phyloP scores from a whole-genome alignment of 768 basidiomycete genomes.

The Suillus plorans region DNA sequence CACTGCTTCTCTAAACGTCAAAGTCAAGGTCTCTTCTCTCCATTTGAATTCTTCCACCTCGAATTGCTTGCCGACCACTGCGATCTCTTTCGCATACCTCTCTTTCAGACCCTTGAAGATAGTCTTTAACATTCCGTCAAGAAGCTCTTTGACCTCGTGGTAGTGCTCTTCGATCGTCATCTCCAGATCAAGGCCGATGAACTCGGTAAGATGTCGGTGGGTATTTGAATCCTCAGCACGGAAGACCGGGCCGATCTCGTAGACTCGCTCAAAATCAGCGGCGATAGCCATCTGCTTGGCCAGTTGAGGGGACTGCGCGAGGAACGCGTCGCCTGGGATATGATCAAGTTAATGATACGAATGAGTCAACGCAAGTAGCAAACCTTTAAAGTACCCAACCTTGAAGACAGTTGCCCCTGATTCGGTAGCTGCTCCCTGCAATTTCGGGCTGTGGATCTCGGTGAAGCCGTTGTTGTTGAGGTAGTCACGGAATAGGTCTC shows the following conservation, averaged over 20 bases:
- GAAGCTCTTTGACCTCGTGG: constrained; percentile 92
- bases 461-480: constrained; percentile 74
- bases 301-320: constrained; percentile 96
- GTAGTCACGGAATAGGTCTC: constrained; percentile 83
- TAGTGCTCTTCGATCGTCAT: constrained; percentile 99
- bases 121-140: constrained; percentile 82
- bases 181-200: constrained; percentile 97
- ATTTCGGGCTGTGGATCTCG: constrained; percentile 97
- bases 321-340: constrained; percentile 75
- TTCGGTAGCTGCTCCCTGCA: constrained; percentile 96
- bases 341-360: constrained; percentile 4
- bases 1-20: constrained; percentile 87
- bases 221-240: constrained; percentile 98
- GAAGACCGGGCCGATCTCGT: constrained; percentile 96
- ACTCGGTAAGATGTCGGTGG: constrained; percentile 97
- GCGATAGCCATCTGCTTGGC: constrained; percentile 99
- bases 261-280: constrained; percentile 96
- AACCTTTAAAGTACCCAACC: constrained; percentile 95
- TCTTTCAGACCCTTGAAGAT: constrained; percentile 85
- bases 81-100: constrained; percentile 80
- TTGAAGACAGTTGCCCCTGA: constrained; percentile 97
- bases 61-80: constrained; percentile 79
- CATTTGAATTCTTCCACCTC: constrained; percentile 96
- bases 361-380: constrained; percentile 2
- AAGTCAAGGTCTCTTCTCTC: constrained; percentile 83